phyloP scores from a whole-genome alignment of 2,329 filamentous ascomycete genomes.

The Aspergillus oerlinghausenensis region DNA sequence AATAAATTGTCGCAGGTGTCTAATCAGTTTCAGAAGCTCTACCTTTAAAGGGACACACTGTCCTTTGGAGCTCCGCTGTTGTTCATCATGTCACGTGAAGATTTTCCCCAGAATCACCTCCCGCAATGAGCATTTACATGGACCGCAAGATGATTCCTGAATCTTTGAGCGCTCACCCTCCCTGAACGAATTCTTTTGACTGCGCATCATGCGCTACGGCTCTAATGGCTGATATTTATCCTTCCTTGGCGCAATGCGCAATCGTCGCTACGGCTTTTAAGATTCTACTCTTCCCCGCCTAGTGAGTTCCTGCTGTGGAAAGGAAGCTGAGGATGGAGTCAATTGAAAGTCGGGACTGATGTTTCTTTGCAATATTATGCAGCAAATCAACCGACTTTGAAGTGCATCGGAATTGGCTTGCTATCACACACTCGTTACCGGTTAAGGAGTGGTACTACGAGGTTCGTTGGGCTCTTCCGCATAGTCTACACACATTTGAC shows the following conservation, averaged over 20 bases:
- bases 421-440: conserved; percentile 85
- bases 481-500: background rate
- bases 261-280: conserved; percentile 84
- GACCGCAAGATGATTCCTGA: background rate
- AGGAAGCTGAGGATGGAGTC: background rate
- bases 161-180: background rate
- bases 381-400: conserved; percentile 99
- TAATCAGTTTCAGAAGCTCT: background rate
- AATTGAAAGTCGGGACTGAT: background rate
- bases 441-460: conserved; percentile 93
- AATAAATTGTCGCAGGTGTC: background rate
- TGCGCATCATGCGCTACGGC: conserved; percentile 21
- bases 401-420: conserved; percentile 97
- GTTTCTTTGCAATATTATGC: conserved; percentile 11
- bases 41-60: conserved; percentile 15
- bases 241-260: conserved; percentile 83
- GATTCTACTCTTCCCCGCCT: conserved; percentile 86
- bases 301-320: conserved; percentile 56
- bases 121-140: conserved; percentile 1
- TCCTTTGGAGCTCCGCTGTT: conserved; percentile 3
- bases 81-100: background rate
- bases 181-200: conserved; percentile 2
- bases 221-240: conserved; percentile 73
- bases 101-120: background rate
- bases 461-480: conserved; percentile 37